phyloP scores from a whole-genome alignment of 1,284 basidiomycete genomes.

The Ustilago trichophora region DNA sequence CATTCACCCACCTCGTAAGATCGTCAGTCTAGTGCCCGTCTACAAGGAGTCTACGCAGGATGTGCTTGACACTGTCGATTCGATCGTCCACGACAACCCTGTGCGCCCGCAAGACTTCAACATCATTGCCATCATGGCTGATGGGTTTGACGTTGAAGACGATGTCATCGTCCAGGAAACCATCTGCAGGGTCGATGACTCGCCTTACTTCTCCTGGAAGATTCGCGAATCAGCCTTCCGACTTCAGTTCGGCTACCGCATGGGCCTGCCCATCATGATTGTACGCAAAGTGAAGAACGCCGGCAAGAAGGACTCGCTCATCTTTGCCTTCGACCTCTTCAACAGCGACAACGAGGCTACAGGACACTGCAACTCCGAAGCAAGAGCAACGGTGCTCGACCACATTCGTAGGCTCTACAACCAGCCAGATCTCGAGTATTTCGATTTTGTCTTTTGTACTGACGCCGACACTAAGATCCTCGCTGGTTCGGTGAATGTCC shows the following conservation, averaged over 20 bases:
- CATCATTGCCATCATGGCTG: conserved; percentile 33
- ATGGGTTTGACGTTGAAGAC: conserved; percentile 33
- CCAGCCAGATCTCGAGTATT: conserved; percentile 16
- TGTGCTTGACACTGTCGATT: conserved; percentile 32
- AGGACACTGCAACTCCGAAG: conserved; percentile 21
- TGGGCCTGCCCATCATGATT: conserved; percentile 22
- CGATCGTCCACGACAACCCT: conserved; percentile 28
- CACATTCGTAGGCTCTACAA: conserved; percentile 20
- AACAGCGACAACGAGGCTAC: conserved; percentile 35
- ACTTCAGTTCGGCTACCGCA: conserved; percentile 22
- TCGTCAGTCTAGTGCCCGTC: conserved; percentile 30
- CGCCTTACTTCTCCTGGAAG: conserved; percentile 35
- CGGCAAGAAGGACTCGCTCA: conserved; percentile 40
- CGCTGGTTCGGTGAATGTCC: conserved; percentile 17
- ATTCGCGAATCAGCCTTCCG: conserved; percentile 26
- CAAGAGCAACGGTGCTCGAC: conserved; percentile 17
- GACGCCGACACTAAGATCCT: conserved; percentile 39
- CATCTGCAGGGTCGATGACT: conserved; percentile 12
- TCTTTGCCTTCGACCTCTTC: conserved; percentile 35
- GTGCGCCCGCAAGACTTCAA: conserved; percentile 20
- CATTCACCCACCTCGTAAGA: conserved; percentile 28
- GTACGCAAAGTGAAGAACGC: conserved; percentile 34
- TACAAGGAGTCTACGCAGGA: conserved; percentile 36
- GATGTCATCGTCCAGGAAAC: conserved; percentile 21
- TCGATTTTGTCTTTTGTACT: conserved; percentile 31